Conservation (phyloP, 306 rosid species). For the Cicer chorassanicum region DNA sequence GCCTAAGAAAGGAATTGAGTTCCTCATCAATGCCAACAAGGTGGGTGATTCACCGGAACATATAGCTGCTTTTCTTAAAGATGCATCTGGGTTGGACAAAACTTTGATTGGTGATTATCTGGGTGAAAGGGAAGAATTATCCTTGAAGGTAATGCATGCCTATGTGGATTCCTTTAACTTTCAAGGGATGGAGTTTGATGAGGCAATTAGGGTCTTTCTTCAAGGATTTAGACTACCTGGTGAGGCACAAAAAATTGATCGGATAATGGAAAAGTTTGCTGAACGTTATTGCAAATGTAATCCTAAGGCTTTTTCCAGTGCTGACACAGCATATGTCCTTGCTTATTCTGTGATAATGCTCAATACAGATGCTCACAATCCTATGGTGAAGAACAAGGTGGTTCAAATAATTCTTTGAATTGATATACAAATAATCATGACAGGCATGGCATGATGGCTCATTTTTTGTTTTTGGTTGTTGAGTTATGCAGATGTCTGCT, state of each 20-base stretch:
- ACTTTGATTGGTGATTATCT: slow-evolving; percentile 91
- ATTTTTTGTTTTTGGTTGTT: slow-evolving; percentile 41
- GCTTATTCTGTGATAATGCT: slow-evolving; percentile 98
- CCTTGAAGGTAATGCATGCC: slow-evolving; percentile 95
- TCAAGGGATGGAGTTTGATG: slow-evolving; percentile 91
- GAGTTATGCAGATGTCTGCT: slow-evolving; percentile 89
- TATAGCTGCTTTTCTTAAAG: slow-evolving; percentile 91
- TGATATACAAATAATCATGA: slow-evolving; percentile 40
- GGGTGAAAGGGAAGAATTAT: slow-evolving; percentile 94
- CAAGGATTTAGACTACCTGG: slow-evolving; percentile 98
- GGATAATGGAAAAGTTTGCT: slow-evolving; percentile 98
- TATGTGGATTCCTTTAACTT: slow-evolving; percentile 96
- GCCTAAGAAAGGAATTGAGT: slow-evolving; percentile 95
- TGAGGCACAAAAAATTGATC: slow-evolving; percentile 97
- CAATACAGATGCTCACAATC: slow-evolving; percentile 96
- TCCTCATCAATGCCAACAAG: slow-evolving; percentile 94
- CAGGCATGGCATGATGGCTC: slow-evolving; percentile 34
- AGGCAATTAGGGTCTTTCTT: slow-evolving; percentile 91
- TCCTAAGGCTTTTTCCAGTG: slow-evolving; percentile 88
- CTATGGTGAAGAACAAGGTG: slow-evolving; percentile 96
- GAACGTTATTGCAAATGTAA: slow-evolving; percentile 97
- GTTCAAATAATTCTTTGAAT: slow-evolving; percentile 41
- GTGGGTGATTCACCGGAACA: slow-evolving; percentile 94
- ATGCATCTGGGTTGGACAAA: slow-evolving; percentile 96
- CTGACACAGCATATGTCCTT: slow-evolving; percentile 99